Evolutionary conservation across 148 eudicot genomes (phyloP).

Genomic region (Chenopodium formosanum): DNA sequence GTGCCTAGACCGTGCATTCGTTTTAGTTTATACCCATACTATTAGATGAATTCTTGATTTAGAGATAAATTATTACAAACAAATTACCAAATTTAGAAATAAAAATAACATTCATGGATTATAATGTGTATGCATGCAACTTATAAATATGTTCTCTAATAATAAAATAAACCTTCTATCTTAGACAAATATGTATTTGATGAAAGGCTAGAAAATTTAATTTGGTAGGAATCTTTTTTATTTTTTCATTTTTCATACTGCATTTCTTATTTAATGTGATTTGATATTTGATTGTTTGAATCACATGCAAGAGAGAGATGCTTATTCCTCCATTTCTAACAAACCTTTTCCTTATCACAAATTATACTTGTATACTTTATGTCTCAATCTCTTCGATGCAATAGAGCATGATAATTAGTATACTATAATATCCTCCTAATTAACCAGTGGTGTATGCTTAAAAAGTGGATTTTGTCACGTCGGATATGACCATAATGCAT

Average conservation of each 20-base stretch:
- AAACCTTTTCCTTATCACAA: neutral
- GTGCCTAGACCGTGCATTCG: too few species aligned
- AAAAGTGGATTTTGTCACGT: slow-evolving; percentile 18
- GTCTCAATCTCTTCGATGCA: neutral
- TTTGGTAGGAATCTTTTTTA: neutral
- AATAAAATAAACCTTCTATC: neutral
- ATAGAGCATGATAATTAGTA: neutral
- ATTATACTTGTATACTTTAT: neutral
- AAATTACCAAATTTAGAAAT: too few species aligned
- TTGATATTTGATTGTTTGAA: neutral
- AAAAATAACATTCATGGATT: too few species aligned
- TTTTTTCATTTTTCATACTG: too few species aligned
- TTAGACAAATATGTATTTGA: neutral
- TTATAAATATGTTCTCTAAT: too few species aligned
- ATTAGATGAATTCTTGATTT: too few species aligned
- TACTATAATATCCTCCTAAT: neutral
- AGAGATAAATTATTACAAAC: too few species aligned
- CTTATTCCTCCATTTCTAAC: neutral
- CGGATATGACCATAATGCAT: slow-evolving; percentile 10
- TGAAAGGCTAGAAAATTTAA: neutral
- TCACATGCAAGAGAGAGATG: neutral
- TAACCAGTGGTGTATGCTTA: neutral
- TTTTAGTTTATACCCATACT: too few species aligned
- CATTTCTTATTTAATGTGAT: neutral
- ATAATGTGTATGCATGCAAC: too few species aligned